Evolutionary conservation across 306 rosid species (phyloP), one percentile per base, ranked within the genome.

Genomic region (Mimosa pudica): DNA sequence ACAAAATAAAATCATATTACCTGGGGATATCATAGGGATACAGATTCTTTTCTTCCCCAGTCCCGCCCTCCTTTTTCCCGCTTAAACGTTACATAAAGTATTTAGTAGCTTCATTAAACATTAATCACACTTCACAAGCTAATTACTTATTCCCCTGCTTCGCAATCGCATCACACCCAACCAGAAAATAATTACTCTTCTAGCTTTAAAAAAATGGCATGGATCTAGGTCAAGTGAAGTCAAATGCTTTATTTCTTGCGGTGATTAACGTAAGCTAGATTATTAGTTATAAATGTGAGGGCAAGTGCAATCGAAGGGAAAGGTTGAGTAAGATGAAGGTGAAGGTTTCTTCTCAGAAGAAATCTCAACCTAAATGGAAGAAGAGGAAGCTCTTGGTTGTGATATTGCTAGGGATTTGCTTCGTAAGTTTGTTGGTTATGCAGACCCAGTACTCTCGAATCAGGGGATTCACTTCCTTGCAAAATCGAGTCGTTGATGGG

Each of bases 311-410:
- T 80, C 57, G 70, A 79, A 69, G 51, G 77, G 62, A 77, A 79
- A 57, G 86, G 79, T 60, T 68, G 46, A 55, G 71, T 60, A 81
- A 78, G 68, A 95, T 96, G 99, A 96, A 91, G 93, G 88, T 90
- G 77, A 96, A 90, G 79, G 87, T 78, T 72, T 33, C 85, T 72
- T 33, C 85, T 79, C 98, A 82, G 86, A 93, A 84, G 87, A 91
- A 87, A 82, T 71, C 89, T 35, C 78, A 80, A 75, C 80, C 83
- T 36, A 92, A 73, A 92, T 96, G 97, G 99, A 90, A 78, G 99
- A 90, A 78, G 91, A 88, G 88, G 91, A 96, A 86, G 82, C 75
- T 90, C 12, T 82, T 88, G 18, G 76, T 71, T 72, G 62, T 82
- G 81, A 9, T 91, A 7, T 68, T 96, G 74, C 63, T 89, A 69